phyloP scores from a whole-genome alignment of 371 early-diverging fungal species.

The Mucor indicus region DNA sequence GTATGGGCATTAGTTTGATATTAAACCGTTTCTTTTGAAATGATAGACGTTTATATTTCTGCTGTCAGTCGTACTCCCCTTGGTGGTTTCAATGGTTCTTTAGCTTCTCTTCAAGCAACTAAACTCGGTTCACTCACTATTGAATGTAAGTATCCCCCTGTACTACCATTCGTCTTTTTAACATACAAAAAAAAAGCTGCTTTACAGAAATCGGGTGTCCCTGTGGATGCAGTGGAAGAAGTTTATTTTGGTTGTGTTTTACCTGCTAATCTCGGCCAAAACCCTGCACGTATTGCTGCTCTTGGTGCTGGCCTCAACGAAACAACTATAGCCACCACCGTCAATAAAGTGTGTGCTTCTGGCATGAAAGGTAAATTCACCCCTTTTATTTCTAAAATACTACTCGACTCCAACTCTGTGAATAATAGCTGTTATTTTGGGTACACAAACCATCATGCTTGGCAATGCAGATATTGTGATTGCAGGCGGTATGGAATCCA shows the following conservation, averaged over 20 bases:
- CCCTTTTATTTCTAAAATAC: no score
- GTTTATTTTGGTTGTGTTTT: slow-evolving; percentile 87
- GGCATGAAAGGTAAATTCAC: slow-evolving; percentile 87
- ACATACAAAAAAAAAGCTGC: slow-evolving; percentile 70
- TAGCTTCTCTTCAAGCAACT: slow-evolving; percentile 81
- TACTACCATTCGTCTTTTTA: neutral
- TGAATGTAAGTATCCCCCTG: slow-evolving; percentile 69
- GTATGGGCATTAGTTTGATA: no score
- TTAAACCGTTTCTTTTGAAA: no score
- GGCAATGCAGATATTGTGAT: slow-evolving; percentile 83
- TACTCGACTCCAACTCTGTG: no score
- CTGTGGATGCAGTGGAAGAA: slow-evolving; percentile 76
- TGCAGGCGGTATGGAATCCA: slow-evolving; percentile 97
- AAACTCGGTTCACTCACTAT: slow-evolving; percentile 89
- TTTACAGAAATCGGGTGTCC: slow-evolving; percentile 66
- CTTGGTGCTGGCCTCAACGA: slow-evolving; percentile 82
- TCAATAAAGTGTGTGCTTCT: slow-evolving; percentile 98
- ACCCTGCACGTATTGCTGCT: slow-evolving; percentile 95
- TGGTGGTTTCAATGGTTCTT: slow-evolving; percentile 89
- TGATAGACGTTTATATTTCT: slow-evolving; percentile 86
- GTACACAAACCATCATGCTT: slow-evolving; percentile 79
- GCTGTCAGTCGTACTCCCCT: slow-evolving; percentile 91
- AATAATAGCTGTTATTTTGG: slow-evolving; percentile 71
- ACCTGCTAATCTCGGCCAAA: slow-evolving; percentile 87
- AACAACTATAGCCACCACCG: slow-evolving; percentile 79